phyloP scores from a whole-genome alignment of 2,329 filamentous ascomycete species.

The Sclerotinia glacialis region DNA sequence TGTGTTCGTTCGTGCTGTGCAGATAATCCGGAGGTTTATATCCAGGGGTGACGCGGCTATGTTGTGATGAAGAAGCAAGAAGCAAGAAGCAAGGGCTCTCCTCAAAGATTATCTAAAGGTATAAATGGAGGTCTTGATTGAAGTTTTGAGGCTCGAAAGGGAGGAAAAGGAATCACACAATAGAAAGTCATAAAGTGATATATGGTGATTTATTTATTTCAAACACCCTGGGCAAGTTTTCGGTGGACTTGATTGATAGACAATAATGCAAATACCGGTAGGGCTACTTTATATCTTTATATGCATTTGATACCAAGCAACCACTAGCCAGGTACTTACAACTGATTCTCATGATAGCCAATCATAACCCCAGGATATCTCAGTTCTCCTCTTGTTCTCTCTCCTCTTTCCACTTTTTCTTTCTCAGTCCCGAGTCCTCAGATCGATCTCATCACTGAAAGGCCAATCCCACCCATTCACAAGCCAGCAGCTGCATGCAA shows the following conservation, averaged over 20 bases:
- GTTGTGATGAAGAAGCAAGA: neutral
- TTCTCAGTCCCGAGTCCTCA: neutral
- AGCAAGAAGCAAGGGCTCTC: neutral
- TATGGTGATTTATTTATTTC: neutral
- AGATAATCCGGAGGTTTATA: neutral
- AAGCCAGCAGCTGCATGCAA: neutral
- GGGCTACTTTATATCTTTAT: neutral
- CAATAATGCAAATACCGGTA: neutral
- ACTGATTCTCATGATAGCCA: neutral
- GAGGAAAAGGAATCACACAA: neutral
- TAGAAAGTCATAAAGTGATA: neutral
- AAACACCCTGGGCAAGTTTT: neutral
- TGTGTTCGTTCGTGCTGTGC: constrained; percentile 1
- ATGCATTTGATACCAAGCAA: constrained; percentile 5
- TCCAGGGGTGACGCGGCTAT: neutral
- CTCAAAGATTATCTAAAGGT: neutral
- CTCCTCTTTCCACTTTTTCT: neutral
- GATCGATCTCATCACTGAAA: neutral
- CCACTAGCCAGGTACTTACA: neutral
- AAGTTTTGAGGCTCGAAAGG: neutral
- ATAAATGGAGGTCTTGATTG: neutral
- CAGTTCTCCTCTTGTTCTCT: neutral
- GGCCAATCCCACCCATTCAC: neutral
- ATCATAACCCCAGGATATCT: neutral
- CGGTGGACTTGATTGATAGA: neutral